Base-by-base conservation (phyloP, 192 early-diverging fungal species). In the Borealophlyctis nickersoniae region DNA sequence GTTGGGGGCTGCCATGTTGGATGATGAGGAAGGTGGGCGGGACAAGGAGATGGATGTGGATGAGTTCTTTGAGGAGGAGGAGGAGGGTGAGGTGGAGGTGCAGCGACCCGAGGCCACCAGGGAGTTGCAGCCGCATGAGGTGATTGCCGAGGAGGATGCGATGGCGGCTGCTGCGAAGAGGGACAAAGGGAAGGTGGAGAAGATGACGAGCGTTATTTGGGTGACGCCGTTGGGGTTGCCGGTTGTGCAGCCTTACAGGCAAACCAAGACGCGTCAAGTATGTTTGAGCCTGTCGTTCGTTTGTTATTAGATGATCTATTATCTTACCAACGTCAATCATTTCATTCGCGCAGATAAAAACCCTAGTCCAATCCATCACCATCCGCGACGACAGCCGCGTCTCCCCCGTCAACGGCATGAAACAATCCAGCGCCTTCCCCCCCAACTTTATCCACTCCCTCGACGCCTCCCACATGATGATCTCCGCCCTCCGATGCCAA, bases 391-490 rank as follows among this genome's bases (percentile, higher is more conserved):
- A 81, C 1, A 78, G 81, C 53, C 76, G 78, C 34, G 76, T 81
- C 19, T 76, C 89, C 29, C 90, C 93, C 22, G 92, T 96, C 27
- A 92, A 98, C 79, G 70, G 86, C 14, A 81, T 81, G 57, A 98
- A 96, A 80, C 96, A 98, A 71, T 87, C 89, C 39, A 90, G 91
- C 1, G 96, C 96, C 1, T 98, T 98, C 81, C 96, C 96, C 36
- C 96, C 96, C 28, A 98, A 98, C 81, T 98, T 92, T 80, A 92
- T 98, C 70, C 96, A 98, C 75, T 95, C 93, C 2, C 80, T 98
- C 27, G 96, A 98, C 73, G 96, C 96, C 0, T 87, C 93, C 24
- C 96, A 98, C 68, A 98, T 98, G 96, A 81, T 95, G 63, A 83
- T 96, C 73, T 92, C 93, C 19, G 93, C 96, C 28, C 80, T 93